A percentile compares a stretch with the other conserved stretches of the same genome.
phyloP scores from a whole-genome alignment of 2,329 filamentous ascomycete species.

The Xylariaceae sp. region DNA sequence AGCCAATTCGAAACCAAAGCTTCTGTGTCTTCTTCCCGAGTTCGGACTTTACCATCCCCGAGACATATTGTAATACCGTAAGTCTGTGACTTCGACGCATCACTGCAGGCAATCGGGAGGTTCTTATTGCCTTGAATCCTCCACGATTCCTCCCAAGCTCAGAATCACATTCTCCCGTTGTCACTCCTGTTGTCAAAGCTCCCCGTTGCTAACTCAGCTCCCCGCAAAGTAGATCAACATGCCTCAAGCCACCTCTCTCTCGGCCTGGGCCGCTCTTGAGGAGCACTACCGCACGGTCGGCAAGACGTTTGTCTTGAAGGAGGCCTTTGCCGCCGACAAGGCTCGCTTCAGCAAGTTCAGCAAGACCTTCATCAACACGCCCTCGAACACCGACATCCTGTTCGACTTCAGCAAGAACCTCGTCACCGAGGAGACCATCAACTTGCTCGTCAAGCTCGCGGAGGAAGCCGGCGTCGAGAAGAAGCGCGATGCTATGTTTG shows the following conservation, averaged over 20 bases:
- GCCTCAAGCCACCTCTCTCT: constrained; percentile 79
- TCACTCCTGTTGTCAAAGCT: background rate
- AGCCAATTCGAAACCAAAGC: no score
- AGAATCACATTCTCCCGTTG: no score
- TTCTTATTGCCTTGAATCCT: no score
- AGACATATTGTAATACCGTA: no score
- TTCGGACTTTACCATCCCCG: no score
- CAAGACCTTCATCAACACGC: constrained; percentile 73
- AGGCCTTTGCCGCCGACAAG: constrained; percentile 84
- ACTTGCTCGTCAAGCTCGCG: constrained; percentile 81
- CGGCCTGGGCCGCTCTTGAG: constrained; percentile 86
- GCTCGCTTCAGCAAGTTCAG: constrained; percentile 86
- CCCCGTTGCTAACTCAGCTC: background rate
- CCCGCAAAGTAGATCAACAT: constrained; percentile 39
- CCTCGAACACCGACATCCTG: constrained; percentile 78
- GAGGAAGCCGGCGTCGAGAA: constrained; percentile 87
- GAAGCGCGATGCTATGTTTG: constrained; percentile 96
- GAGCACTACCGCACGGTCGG: constrained; percentile 81
- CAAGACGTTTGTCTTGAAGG: constrained; percentile 86
- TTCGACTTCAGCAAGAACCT: constrained; percentile 99
- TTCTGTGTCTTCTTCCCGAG: no score
- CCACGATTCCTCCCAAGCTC: no score
- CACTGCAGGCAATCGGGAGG: no score
- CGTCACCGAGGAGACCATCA: constrained; percentile 84
- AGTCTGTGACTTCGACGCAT: no score